These are phyloP conservation scores for Alternaria arbusti DNA, from an alignment of 2,329 filamentous ascomycete genomes.

Conservation along the genomic window DNA sequence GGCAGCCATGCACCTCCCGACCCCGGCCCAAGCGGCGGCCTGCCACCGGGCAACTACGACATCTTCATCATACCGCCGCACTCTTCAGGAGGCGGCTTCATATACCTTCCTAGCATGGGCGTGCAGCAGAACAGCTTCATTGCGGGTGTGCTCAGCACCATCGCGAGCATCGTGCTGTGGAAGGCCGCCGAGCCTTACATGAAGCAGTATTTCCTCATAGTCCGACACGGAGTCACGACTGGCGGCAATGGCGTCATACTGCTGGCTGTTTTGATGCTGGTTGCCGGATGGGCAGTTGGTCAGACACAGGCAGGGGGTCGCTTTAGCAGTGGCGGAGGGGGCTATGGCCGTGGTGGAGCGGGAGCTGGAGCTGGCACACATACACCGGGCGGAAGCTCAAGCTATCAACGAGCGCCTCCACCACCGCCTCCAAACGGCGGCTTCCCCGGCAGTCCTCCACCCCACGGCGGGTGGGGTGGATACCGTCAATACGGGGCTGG, in stretches of 20 bases:
- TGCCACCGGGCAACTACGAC: conserved; percentile 92
- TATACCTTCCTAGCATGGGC: conserved; percentile 90
- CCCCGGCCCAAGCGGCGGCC: conserved; percentile 54
- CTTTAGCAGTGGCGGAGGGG: conserved; percentile 35
- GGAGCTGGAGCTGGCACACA: conserved; percentile 38
- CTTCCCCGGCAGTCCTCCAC: conserved; percentile 42
- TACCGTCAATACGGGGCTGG: conserved; percentile 39
- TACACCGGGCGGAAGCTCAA: conserved; percentile 27
- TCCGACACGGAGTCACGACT: conserved; percentile 60
- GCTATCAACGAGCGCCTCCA: conserved; percentile 39
- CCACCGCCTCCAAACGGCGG: conserved; percentile 39
- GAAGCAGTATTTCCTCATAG: conserved; percentile 73
- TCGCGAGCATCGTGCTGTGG: conserved; percentile 75
- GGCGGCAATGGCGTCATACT: conserved; percentile 76
- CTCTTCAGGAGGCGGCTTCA: conserved; percentile 84
- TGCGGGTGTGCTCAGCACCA: conserved; percentile 79
- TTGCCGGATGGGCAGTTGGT: conserved; percentile 79
- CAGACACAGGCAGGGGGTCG: conserved; percentile 64
- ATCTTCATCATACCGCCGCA: conserved; percentile 97
- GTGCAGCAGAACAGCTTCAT: conserved; percentile 90
- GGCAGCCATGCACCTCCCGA: conserved; percentile 33
- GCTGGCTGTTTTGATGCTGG: conserved; percentile 73
- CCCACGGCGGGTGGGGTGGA: conserved; percentile 38
- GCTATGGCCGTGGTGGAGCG: conserved; percentile 38
- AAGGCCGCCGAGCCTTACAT: conserved; percentile 75